phyloP scores from a whole-genome alignment of 2,329 filamentous ascomycete species.

The Fusarium sp. region DNA sequence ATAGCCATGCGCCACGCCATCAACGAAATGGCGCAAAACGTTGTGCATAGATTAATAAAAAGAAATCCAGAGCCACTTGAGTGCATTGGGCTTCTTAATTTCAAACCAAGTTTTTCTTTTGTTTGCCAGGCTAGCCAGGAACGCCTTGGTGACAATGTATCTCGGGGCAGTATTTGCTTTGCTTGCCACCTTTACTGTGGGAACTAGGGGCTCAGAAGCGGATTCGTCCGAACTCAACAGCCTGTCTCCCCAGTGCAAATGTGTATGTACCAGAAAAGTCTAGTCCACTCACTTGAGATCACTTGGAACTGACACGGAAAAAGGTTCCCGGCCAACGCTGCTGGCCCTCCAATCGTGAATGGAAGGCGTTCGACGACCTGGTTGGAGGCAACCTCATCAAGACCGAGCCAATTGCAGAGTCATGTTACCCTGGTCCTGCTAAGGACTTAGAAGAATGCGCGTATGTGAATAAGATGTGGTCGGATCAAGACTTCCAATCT shows the following conservation, averaged over 20 bases:
- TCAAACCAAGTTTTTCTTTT: constrained; percentile 11
- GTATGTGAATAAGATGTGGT: constrained; percentile 38
- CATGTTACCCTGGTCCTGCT: constrained; percentile 30
- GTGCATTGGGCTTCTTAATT: not conserved
- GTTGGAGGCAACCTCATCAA: constrained; percentile 28
- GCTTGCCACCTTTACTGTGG: constrained; percentile 6
- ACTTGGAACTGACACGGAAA: not conserved
- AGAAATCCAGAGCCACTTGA: constrained; percentile 7
- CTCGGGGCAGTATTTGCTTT: not conserved
- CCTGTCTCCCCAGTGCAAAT: constrained; percentile 19
- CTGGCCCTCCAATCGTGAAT: constrained; percentile 25
- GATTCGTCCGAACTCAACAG: not conserved
- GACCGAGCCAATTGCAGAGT: constrained; percentile 31
- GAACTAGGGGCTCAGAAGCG: not conserved
- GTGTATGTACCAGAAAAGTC: constrained; percentile 8
- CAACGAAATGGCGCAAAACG: not conserved
- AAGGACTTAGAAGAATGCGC: constrained; percentile 30
- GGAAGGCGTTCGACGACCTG: constrained; percentile 9
- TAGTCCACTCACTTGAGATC: not conserved
- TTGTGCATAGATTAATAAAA: constrained; percentile 16
- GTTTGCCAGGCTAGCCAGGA: not conserved
- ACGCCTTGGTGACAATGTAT: constrained; percentile 1
- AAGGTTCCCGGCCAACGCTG: constrained; percentile 33
- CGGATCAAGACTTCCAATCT: constrained; percentile 37
- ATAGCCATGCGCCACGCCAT: not conserved